phyloP scores from a whole-genome alignment of 1,139 yeast species.

The Wickerhamiella pararugosa region DNA sequence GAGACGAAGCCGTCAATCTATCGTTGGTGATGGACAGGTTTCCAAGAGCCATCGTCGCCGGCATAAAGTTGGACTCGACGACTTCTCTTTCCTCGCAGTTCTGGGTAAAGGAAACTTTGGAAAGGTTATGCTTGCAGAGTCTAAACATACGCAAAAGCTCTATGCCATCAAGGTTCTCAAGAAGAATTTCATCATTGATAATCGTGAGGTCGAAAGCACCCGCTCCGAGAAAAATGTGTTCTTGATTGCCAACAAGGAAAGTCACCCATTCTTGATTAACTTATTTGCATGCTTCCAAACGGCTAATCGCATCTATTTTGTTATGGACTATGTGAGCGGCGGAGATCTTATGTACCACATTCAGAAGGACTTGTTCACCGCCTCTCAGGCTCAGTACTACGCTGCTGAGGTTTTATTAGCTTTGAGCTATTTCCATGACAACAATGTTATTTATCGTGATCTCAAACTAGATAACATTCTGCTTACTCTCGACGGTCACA shows the following conservation, averaged over 20 bases:
- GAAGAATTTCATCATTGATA: constrained; percentile 87
- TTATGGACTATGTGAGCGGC: constrained; percentile 94
- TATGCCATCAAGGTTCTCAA: constrained; percentile 94
- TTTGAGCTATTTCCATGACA: constrained; percentile 82
- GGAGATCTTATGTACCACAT: constrained; percentile 99
- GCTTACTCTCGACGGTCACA: constrained; percentile 83
- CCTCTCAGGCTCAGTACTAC: constrained; percentile 86
- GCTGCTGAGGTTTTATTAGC: constrained; percentile 93
- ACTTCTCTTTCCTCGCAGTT: constrained; percentile 84
- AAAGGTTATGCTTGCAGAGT: constrained; percentile 92
- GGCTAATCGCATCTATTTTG: constrained; percentile 90
- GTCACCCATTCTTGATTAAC: constrained; percentile 84
- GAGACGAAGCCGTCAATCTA: no score
- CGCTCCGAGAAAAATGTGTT: constrained; percentile 88
- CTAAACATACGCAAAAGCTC: constrained; percentile 57
- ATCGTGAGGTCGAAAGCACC: constrained; percentile 91
- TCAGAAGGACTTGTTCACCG: constrained; percentile 78
- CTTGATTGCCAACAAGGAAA: constrained; percentile 73
- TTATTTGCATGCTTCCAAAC: constrained; percentile 95
- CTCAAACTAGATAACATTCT: constrained; percentile 87
- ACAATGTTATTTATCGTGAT: constrained; percentile 93
- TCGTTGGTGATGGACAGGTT: no score
- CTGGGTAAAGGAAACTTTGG: constrained; percentile 97
- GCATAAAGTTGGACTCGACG: constrained; percentile 82
- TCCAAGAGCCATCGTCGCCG: constrained; percentile 13